phyloP scores from a whole-genome alignment of 2,329 filamentous ascomycete genomes.

The Diaporthe sp. region DNA sequence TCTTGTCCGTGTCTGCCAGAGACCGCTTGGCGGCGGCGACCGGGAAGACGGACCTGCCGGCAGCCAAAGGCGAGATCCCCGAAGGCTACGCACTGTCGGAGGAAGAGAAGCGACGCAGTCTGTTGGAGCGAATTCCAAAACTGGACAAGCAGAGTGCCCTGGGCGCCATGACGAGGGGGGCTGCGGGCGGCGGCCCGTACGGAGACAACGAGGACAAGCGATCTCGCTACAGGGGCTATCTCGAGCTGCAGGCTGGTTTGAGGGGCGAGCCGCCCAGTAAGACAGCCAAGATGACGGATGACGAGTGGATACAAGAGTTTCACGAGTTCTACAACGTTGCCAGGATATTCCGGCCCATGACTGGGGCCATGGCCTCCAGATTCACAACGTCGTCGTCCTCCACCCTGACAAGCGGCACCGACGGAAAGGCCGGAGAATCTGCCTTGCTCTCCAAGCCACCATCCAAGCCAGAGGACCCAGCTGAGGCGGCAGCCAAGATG shows the following conservation, averaged over 20 bases:
- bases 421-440: conserved; percentile 42
- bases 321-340: conserved; percentile 78
- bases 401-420: conserved; percentile 47
- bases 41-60: conserved; percentile 82
- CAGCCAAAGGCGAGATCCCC: conserved; percentile 81
- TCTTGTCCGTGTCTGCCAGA: conserved; percentile 82
- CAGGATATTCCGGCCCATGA: conserved; percentile 89
- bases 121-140: conserved; percentile 71
- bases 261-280: conserved; percentile 59
- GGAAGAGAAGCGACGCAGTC: conserved; percentile 71
- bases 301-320: conserved; percentile 86
- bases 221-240: conserved; percentile 83
- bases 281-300: conserved; percentile 59
- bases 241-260: conserved; percentile 81
- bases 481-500: conserved; percentile 86
- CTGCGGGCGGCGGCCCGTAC: conserved; percentile 82
- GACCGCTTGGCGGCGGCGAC: conserved; percentile 82
- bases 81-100: conserved; percentile 73
- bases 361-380: conserved; percentile 90
- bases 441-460: conserved; percentile 61
- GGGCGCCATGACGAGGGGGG: conserved; percentile 76
- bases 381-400: conserved; percentile 77
- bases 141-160: conserved; percentile 77
- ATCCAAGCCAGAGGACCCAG: conserved; percentile 78
- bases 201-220: conserved; percentile 85